Evolutionary conservation across 129 eudicot genomes (phyloP), one percentile per base, ranked within the genome.

Genomic region (Artemisia annua): DNA sequence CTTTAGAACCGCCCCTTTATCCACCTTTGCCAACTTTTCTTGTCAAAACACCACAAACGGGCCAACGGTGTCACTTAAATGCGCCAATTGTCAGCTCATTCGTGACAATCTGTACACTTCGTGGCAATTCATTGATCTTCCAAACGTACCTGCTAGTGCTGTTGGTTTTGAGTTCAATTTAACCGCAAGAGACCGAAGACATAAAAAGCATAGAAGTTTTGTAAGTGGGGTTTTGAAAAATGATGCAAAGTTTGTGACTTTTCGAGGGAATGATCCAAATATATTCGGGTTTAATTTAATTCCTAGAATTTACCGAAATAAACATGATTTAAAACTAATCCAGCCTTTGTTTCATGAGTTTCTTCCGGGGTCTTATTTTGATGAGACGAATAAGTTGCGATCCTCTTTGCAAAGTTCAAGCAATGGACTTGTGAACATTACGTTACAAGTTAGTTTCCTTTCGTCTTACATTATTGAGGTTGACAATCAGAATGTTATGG

Each of bases 311-410:
- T 94, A 87, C 86, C 87, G 67, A 18, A 94, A 88, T 76, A 52
- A 80, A 28, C 85, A 83, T 67, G 90, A 79, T 51, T 78, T 94
- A 3, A 90, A 85, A 87, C 96, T 94, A 78, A 82, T 94, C 70
- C 97, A 94, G 49, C 98, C 98, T 72, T 85, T 88, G 49, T 82
- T 94, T 81, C 96, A 94, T 39, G 97, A 90, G 67, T 94, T 90
- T 56, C 83, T 94, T 53, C 98, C 96, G 16, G 98, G 96, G 24
- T 86, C 97, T 15, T 84, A 63, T 68, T 77, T 80, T 80, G 55
- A 85, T 15, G 96, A 90, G 67, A 75, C 63, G 49, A 87, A 67
- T 82, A 85, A 80, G 72, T 77, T 94, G 32, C 92, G 75, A 69
- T 73, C 79, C 2, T 90, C 97, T 19, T 84, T 94, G 26, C 81